phyloP scores from a whole-genome alignment of 2,329 filamentous ascomycete species.

The Trichoderma arundinaceum region DNA sequence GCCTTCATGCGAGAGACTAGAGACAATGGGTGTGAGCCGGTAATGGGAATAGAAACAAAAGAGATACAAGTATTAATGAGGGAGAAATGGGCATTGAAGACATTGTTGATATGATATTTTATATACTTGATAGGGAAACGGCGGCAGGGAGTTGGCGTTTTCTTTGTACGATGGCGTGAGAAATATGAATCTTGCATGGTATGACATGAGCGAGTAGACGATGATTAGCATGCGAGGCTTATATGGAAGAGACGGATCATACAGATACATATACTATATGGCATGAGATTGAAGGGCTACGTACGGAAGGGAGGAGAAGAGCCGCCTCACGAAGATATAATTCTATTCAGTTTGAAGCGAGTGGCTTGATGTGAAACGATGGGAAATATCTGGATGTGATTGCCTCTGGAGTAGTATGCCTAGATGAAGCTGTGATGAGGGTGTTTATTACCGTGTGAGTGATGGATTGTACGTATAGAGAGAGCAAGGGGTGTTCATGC shows the following conservation, averaged over 20 bases:
- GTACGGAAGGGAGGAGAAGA: neutral
- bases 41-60: constrained; percentile 30
- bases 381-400: too few species aligned
- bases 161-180: constrained; percentile 29
- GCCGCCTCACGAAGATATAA: neutral
- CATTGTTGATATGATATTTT: constrained; percentile 28
- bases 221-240: constrained; percentile 14
- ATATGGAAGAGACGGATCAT: constrained; percentile 21
- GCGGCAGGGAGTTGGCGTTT: constrained; percentile 28
- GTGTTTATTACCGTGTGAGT: too few species aligned
- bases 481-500: neutral
- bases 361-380: neutral
- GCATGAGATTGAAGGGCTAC: neutral
- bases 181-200: constrained; percentile 25
- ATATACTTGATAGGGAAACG: constrained; percentile 23
- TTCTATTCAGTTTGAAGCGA: neutral
- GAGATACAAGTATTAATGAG: constrained; percentile 11
- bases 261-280: constrained; percentile 6
- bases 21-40: constrained; percentile 46
- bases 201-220: constrained; percentile 25
- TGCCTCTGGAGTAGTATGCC: too few species aligned
- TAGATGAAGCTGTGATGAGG: too few species aligned
- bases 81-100: constrained; percentile 22
- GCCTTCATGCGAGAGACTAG: constrained; percentile 59
- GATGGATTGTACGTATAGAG: too few species aligned